These are phyloP conservation scores for Plenodomus biglobosus DNA, from an alignment of 2,329 filamentous ascomycete genomes.

Conservation along the genomic window DNA sequence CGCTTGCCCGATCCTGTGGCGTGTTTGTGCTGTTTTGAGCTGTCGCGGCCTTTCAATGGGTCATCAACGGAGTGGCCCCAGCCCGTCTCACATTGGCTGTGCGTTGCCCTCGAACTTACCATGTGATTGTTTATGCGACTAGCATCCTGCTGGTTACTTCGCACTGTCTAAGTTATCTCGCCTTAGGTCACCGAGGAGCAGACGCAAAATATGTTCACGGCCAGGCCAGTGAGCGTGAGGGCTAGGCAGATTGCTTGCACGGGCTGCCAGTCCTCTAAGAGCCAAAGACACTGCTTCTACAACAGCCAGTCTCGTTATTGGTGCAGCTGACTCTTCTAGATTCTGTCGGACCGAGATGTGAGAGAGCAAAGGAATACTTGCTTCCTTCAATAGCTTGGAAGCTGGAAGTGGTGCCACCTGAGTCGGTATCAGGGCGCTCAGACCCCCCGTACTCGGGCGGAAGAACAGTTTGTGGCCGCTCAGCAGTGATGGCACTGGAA, in stretches of 20 bases:
- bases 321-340: not conserved
- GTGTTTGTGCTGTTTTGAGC: not conserved
- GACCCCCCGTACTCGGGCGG: not conserved
- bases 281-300: not conserved
- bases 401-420: not conserved
- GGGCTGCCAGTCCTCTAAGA: not conserved
- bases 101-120: not conserved
- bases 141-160: not conserved
- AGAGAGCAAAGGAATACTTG: not conserved
- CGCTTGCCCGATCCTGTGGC: not conserved
- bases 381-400: not conserved
- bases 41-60: not conserved
- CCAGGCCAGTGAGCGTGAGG: not conserved
- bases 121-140: not conserved
- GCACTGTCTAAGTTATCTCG: not conserved
- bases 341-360: not conserved
- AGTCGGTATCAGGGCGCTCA: not conserved
- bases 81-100: not conserved
- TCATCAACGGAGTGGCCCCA: not conserved
- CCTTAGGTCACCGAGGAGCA: not conserved
- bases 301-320: no score
- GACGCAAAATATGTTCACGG: not conserved
- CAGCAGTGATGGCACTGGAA: not conserved
- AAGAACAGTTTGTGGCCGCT: not conserved
- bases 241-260: no score